Conservation (phyloP, 371 early-diverging fungal species). For the Funneliformis caledonium region DNA sequence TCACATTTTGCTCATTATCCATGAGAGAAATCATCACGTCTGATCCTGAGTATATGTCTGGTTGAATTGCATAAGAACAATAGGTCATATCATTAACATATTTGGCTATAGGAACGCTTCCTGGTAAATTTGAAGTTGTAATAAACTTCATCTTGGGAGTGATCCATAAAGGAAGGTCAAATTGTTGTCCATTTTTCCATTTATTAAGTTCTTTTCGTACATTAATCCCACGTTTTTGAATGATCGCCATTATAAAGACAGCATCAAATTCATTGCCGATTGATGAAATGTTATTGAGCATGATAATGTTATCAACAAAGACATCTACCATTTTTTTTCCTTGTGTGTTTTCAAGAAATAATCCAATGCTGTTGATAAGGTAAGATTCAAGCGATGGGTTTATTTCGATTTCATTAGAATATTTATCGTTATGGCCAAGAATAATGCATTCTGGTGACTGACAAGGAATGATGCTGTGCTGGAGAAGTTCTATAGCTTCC, state of each 20-base stretch:
- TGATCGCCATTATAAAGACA: not conserved
- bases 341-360: not conserved
- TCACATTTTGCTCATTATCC: too few species aligned
- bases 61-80: not conserved
- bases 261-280: too few species aligned
- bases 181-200: constrained; percentile 1
- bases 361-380: not conserved
- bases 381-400: not conserved
- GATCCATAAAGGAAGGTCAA: constrained; percentile 17
- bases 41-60: not conserved
- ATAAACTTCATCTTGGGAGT: not conserved
- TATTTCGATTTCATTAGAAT: too few species aligned
- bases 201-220: constrained; percentile 3
- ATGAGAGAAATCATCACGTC: too few species aligned
- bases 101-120: too few species aligned
- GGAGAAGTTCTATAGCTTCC: too few species aligned
- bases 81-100: too few species aligned
- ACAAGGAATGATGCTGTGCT: too few species aligned
- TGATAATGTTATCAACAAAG: constrained; percentile 2
- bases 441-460: too few species aligned
- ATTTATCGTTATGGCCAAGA: too few species aligned
- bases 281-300: not conserved
- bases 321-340: not conserved
- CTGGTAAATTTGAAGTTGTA: constrained; percentile 5
- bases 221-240: not conserved